phyloP scores from a whole-genome alignment of 148 eudicot species.

The Rhododendron kiyosumense region DNA sequence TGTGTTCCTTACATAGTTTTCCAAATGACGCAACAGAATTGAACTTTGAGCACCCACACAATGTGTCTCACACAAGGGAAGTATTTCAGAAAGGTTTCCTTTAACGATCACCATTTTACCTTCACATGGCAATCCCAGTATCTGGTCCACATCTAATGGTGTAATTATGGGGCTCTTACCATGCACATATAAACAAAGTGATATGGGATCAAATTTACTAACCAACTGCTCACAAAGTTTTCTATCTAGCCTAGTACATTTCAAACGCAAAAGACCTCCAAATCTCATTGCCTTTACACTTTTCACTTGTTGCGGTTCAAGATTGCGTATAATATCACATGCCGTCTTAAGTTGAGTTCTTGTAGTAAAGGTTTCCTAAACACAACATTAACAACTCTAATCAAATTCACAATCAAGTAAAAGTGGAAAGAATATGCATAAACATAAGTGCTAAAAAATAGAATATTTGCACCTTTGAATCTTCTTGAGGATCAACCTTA shows the following conservation, averaged over 20 bases:
- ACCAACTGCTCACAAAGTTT: not conserved
- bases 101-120: not conserved
- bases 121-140: not conserved
- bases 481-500: not conserved
- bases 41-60: not conserved
- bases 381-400: not conserved
- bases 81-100: too few species aligned
- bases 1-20: too few species aligned
- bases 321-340: not conserved
- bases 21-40: not conserved
- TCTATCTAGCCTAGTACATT: not conserved
- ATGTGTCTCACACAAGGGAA: not conserved
- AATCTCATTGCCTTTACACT: not conserved
- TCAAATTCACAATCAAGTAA: too few species aligned
- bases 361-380: too few species aligned
- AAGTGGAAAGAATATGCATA: too few species aligned
- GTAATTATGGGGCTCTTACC: not conserved
- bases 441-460: not conserved
- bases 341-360: not conserved
- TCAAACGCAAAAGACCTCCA: not conserved
- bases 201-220: not conserved
- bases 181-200: not conserved
- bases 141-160: not conserved
- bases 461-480: not conserved
- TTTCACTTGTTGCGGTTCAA: not conserved